Evolutionary conservation across 2,329 filamentous ascomycete genomes (phyloP), one percentile per base, ranked within the genome.

Genomic region (Beauveria brongniartii): DNA sequence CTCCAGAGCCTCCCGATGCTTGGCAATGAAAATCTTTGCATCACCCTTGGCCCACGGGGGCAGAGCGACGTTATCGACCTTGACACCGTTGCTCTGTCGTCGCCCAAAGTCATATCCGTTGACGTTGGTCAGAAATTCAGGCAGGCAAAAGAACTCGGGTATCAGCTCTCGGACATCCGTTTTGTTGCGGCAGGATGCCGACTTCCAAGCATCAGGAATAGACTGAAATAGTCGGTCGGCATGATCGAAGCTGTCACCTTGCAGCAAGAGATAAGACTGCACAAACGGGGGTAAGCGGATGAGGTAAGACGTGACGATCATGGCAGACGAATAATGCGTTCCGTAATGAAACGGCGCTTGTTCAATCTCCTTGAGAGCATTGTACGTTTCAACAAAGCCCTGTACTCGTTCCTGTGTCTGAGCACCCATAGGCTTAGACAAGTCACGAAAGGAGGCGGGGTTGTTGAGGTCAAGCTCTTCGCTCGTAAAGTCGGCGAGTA

Each of bases 31-130:
- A 40, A 97, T 92, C 65, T 92, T 91, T 0, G 94, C 91, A 67
- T 97, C 93, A 0, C 92, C 92, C 72, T 97, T 96, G 0, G 94
- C 94, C 94, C 94, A 99, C 0, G 90, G 91, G 1, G 94, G 94
- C n/a, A 99, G 79, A 55, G 87, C 81, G 5, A 99, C 94, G 62
- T 92, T 82, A 69, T 96, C 90, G 26, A 99, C 92, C 40, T 83
- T 83, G 26, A 87, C 87, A 1, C 85, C 90, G 61, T 86, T 87
- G 55, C 90, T 92, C 72, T 97, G 92, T 24, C 91, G 85, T 44
- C 86, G 78, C 7, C 95, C 95, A 74, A 99, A 97, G 66, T 97
- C 92, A 74, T 96, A 99, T 4, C 86, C 85, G 69, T 99, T 99
- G 65, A 91, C 83, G 69, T 99, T 99, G n/a, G 86, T 88, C 18